Evolutionary conservation across 441 rosid genomes (phyloP), one percentile per base, ranked within the genome.

Genomic region (Syzygium malaccense): DNA sequence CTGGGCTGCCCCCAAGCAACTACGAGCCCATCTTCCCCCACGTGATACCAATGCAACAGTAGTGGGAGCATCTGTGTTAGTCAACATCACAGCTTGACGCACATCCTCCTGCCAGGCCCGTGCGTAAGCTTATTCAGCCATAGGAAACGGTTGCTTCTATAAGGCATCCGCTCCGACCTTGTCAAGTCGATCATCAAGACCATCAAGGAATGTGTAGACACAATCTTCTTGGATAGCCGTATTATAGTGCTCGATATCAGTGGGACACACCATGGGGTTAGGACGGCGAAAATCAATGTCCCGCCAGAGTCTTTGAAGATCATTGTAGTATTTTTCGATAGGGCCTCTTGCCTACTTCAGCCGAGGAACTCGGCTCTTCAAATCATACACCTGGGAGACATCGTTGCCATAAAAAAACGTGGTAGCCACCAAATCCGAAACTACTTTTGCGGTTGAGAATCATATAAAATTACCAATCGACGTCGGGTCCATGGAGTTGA

Each of bases 21-120:
- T 1, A 0, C 1, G 2, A 28, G n/a, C 66, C 66, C 30, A 60
- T 60, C 17, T 60, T 60, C 8, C 66, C 32, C 66, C 66, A 28
- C 0, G 4, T 60, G 1, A 28, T 30, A 60, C 18, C 33, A 60
- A 14, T 28, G 68, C 0, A 28, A 1, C 2, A 60, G 0, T 7
- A 60, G 32, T 13, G 32, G 14, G 17, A 60, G 68, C 1, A 17
- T 60, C 0, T 0, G 1, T 0, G 0, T 28, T 28, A 28, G 68
- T 60, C 3, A 60, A 28, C 68, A 60, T 28, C 32, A 28, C 9
- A 60, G 0, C 28, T 60, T 60, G 68, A 28, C 1, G 2, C 33
- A 3, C 32, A 60, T 60, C n/a, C 68, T 60, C 33, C 32, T 4
- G 0, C 8, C 0, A 0, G 8, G 28, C 68, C 6, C 7, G 4